A percentile compares a stretch with the other conserved stretches of the same genome.
These are phyloP conservation scores for Saturnispora serradocipensis DNA, from an alignment of 805 yeast genomes.

Conservation along the genomic window DNA sequence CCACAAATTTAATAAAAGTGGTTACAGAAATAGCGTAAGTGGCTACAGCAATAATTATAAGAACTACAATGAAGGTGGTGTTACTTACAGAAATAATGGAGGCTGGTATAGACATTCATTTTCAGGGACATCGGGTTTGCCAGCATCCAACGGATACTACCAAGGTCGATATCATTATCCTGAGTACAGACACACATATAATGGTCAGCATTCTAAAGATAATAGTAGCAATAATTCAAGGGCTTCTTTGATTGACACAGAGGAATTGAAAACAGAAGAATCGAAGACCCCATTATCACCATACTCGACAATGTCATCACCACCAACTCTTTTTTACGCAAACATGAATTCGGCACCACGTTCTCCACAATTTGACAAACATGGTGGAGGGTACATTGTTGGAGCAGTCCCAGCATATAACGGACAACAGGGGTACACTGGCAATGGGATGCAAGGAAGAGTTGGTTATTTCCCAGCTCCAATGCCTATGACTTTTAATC, in stretches of 20 bases:
- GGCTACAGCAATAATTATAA: neutral
- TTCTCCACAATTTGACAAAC: neutral
- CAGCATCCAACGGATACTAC: neutral
- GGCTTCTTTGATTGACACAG: neutral
- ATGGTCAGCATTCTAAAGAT: neutral
- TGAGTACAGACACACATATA: neutral
- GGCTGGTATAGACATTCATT: conserved; percentile 4
- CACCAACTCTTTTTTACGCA: neutral
- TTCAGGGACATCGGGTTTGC: neutral
- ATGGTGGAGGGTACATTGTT: neutral
- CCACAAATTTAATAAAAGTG: neutral
- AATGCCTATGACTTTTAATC: neutral
- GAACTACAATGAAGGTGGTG: neutral
- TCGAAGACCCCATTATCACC: neutral
- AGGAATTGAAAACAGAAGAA: neutral
- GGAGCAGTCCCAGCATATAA: neutral
- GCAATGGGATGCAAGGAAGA: neutral
- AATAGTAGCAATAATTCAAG: neutral
- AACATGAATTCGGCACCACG: neutral
- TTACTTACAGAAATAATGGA: neutral
- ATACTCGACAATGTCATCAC: neutral
- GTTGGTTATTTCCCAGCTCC: neutral
- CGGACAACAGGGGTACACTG: neutral
- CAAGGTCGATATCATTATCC: neutral
- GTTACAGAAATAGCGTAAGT: neutral